Conservation (phyloP, 805 yeast species). For the Wickerhamiella galacta region DNA sequence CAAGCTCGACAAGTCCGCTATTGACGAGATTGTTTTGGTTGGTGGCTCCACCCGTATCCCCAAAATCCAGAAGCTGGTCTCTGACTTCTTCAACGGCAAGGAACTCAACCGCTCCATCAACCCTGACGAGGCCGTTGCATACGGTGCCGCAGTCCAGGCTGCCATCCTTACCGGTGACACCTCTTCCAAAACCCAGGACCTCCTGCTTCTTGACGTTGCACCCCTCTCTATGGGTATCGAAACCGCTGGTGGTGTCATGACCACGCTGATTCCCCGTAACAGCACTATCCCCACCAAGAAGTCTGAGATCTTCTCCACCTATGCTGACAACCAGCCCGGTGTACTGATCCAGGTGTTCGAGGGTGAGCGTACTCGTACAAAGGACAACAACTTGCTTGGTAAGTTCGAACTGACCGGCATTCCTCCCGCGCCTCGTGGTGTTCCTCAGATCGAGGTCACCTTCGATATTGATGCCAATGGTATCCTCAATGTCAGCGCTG, state of each 20-base stretch:
- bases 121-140: constrained; percentile 98
- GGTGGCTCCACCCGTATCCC: constrained; percentile 99
- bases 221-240: constrained; percentile 96
- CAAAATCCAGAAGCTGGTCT: constrained; percentile 85
- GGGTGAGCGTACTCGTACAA: constrained; percentile 96
- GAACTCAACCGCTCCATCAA: constrained; percentile 92
- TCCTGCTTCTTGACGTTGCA: constrained; percentile 88
- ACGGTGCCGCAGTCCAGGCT: constrained; percentile 98
- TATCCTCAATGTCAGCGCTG: constrained; percentile 87
- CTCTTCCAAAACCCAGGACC: constrained; percentile 89
- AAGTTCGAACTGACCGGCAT: constrained; percentile 92
- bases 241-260: constrained; percentile 99
- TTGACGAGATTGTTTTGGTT: constrained; percentile 83
- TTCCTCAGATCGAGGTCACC: constrained; percentile 94
- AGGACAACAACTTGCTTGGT: constrained; percentile 92
- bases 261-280: constrained; percentile 96
- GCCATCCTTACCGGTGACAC: constrained; percentile 93
- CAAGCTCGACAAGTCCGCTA: constrained; percentile 74
- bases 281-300: constrained; percentile 95
- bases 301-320: constrained; percentile 91
- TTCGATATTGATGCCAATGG: constrained; percentile 96
- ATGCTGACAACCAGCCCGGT: constrained; percentile 98
- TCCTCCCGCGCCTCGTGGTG: constrained; percentile 99
- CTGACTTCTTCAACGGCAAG: constrained; percentile 94
- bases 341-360: constrained; percentile 92